phyloP scores from a whole-genome alignment of 306 rosid species.

The Acacia confusa region DNA sequence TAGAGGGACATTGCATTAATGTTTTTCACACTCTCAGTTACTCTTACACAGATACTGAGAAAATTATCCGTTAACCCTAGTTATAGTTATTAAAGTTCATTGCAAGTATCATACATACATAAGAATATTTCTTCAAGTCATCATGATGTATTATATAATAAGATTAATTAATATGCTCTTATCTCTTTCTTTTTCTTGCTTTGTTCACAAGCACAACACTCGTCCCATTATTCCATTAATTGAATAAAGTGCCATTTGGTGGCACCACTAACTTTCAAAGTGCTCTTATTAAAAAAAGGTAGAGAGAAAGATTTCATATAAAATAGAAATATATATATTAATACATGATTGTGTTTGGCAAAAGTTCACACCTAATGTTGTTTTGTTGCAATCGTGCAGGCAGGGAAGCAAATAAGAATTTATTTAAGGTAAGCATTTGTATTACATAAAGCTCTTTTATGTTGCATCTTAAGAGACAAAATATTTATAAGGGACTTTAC shows the following conservation, averaged over 20 bases:
- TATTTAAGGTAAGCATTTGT: conserved; percentile 13
- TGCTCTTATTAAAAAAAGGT: neutral
- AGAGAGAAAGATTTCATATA: neutral
- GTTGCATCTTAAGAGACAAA: conserved; percentile 36
- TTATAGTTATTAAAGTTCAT: neutral
- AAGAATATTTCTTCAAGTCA: neutral
- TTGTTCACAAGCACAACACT: conserved; percentile 5
- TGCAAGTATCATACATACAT: neutral
- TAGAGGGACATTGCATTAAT: no score
- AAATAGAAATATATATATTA: neutral
- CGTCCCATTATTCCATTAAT: conserved; percentile 6
- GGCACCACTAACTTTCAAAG: neutral
- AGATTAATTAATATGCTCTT: neutral
- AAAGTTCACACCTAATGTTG: conserved; percentile 6
- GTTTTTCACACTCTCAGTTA: no score
- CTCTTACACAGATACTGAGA: no score
- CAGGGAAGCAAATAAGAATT: conserved; percentile 53
- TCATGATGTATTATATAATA: neutral
- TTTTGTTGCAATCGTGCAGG: conserved; percentile 51
- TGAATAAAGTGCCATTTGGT: neutral
- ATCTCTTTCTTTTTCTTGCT: neutral
- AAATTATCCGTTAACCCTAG: neutral
- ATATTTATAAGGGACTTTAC: neutral
- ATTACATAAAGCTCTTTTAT: neutral
- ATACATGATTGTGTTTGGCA: conserved; percentile 24